A percentile compares a stretch with the other conserved stretches of the same genome.
Conservation (phyloP, 2,329 filamentous ascomycete genomes). For the Pseudocercospora cruenta region DNA sequence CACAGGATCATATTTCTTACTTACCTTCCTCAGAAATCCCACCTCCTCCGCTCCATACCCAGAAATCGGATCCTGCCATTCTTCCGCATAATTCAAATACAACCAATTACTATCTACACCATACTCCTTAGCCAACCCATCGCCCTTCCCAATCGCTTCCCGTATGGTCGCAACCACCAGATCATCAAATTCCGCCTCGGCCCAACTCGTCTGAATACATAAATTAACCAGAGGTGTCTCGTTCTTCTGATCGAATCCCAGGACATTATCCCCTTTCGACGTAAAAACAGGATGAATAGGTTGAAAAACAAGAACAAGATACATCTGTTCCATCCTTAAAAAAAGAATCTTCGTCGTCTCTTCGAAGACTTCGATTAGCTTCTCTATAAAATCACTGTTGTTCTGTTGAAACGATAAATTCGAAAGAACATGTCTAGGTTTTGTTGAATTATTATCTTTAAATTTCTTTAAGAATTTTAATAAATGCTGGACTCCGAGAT, state of each 20-base stretch:
- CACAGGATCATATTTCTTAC: constrained; percentile 18
- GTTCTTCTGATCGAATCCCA: constrained; percentile 2
- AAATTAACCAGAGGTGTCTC: not conserved
- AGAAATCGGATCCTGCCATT: constrained; percentile 11
- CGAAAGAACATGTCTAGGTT: not conserved
- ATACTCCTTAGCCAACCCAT: not conserved
- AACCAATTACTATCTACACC: not conserved
- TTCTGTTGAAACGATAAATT: not conserved
- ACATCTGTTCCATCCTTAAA: not conserved
- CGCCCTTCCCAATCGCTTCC: not conserved
- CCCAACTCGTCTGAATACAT: not conserved
- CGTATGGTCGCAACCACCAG: not conserved
- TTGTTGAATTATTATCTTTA: not conserved
- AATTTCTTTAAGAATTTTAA: not conserved
- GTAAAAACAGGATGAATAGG: not conserved
- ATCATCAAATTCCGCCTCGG: not conserved
- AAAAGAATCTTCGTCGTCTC: not conserved
- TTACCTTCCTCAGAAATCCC: constrained; percentile 6
- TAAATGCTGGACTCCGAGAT: not conserved
- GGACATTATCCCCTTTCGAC: constrained; percentile 2
- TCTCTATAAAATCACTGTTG: not conserved
- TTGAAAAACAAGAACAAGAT: not conserved
- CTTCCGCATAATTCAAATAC: constrained; percentile 20
- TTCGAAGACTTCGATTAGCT: not conserved
- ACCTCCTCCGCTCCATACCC: constrained; percentile 14